Base-by-base conservation (phyloP, 495 filamentous ascomycete species). In the Hypoxylon rickii region DNA sequence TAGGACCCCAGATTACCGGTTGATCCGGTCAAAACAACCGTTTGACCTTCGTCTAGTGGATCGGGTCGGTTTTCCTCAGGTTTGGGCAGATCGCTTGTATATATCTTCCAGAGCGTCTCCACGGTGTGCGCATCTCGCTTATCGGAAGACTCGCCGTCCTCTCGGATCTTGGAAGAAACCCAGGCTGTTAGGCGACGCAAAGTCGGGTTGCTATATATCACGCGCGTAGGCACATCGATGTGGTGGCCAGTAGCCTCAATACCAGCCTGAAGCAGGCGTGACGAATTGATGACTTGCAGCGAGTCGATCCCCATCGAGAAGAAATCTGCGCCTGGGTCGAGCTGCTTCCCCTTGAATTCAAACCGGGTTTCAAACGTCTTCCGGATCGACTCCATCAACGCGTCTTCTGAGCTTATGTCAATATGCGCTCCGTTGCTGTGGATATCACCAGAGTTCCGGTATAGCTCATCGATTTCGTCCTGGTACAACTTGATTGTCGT, bases 1-100 rank as follows among this genome's bases (percentile, higher is more conserved):
- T 84, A 82, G 3, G 73, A 77, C 3, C 84, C 83, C 2, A 86
- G 58, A 1, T 71, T 72, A 10, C 83, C 84, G 0, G 84, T 86
- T 1, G 76, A 76, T 13, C 84, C 83, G 0, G 82, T 86, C n/a
- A 86, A 66, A 10, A 85, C 51, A 39, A 84, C 64, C 0, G 75
- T 68, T 36, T 72, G 68, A 19, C 51, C 51, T 3, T 65, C 57
- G 22, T 70, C 63, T 3, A 48, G 44, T 7, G 75, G 65, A 0
- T 61, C 13, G 2, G 62, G 56, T 45, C 63, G 70, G 39, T 44
- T 36, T 16, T 24, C 13, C n/a, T 33, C 49, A 1, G 51, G 52
- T 0, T 26, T 0, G 2, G 69, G 69, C 22, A 76, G 39, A 40
- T 69, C 61, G 3, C 34, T 46, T 1, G 66, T 71, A 47, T 74